Percentiles rank a stretch among this genome's conserved stretches.
phyloP scores from a whole-genome alignment of 805 yeast genomes.

The Suhomyces prunicola region DNA sequence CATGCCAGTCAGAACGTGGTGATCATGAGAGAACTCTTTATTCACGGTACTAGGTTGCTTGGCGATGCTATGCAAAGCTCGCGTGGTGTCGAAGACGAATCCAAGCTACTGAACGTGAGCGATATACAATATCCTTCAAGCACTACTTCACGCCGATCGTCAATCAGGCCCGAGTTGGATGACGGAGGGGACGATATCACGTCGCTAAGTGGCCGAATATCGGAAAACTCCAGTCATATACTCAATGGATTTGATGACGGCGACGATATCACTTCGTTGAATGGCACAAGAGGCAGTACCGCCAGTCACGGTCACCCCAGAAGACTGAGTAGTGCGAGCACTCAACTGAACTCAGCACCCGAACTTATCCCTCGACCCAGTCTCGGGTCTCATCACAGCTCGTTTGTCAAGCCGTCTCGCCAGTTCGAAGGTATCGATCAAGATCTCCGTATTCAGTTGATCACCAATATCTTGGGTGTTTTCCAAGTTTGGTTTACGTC shows the following conservation, averaged over 20 bases:
- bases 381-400: neutral
- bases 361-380: neutral
- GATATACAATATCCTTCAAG: neutral
- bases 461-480: conserved; percentile 19
- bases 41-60: conserved; percentile 18
- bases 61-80: conserved; percentile 15
- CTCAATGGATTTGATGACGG: conserved; percentile 13
- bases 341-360: neutral
- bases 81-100: neutral
- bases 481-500: conserved; percentile 22
- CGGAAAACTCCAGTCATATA: neutral
- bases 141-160: conserved; percentile 1
- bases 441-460: conserved; percentile 20
- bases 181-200: conserved; percentile 24
- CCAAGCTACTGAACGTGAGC: neutral
- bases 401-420: neutral
- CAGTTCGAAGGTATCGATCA: conserved; percentile 18
- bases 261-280: conserved; percentile 20
- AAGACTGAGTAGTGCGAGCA: neutral
- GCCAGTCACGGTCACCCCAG: neutral
- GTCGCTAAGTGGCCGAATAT: conserved; percentile 10
- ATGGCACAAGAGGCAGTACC: conserved; percentile 6
- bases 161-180: conserved; percentile 4
- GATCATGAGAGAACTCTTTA: conserved; percentile 14
- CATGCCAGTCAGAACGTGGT: conserved; percentile 5